Percentiles rank a stretch among this genome's conserved stretches.
Conservation (phyloP, 192 early-diverging fungal genomes). For the Allomyces macrogynus region DNA sequence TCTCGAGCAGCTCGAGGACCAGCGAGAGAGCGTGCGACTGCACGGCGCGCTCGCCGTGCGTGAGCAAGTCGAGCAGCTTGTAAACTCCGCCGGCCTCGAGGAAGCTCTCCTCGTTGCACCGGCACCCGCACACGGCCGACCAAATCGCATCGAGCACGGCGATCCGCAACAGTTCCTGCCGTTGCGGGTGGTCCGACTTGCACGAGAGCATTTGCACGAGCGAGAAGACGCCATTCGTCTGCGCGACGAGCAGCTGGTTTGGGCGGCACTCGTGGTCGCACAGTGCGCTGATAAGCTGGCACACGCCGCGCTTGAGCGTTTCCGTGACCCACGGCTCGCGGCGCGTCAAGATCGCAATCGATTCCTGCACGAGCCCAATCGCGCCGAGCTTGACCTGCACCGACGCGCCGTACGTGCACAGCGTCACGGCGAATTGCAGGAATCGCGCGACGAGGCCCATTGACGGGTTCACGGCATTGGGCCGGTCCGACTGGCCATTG, state of each 20-base stretch:
- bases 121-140: neutral
- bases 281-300: neutral
- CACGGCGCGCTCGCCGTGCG: neutral
- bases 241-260: neutral
- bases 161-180: neutral
- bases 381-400: neutral
- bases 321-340: neutral
- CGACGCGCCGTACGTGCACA: neutral
- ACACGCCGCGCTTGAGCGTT: neutral
- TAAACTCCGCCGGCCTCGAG: constrained; percentile 1
- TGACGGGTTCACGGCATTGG: neutral
- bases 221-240: neutral
- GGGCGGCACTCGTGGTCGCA: neutral
- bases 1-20: constrained; percentile 1
- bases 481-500: neutral
- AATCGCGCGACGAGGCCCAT: neutral
- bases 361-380: neutral
- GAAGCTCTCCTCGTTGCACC: neutral
- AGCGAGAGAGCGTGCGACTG: neutral
- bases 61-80: neutral
- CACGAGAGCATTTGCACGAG: neutral
- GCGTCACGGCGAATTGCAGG: neutral
- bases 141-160: neutral
- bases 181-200: neutral
- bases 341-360: neutral